Percentiles rank a stretch among this genome's conserved stretches.
Evolutionary conservation across 2,329 filamentous ascomycete species (phyloP).

Genomic region (Clathrospora elynae): DNA sequence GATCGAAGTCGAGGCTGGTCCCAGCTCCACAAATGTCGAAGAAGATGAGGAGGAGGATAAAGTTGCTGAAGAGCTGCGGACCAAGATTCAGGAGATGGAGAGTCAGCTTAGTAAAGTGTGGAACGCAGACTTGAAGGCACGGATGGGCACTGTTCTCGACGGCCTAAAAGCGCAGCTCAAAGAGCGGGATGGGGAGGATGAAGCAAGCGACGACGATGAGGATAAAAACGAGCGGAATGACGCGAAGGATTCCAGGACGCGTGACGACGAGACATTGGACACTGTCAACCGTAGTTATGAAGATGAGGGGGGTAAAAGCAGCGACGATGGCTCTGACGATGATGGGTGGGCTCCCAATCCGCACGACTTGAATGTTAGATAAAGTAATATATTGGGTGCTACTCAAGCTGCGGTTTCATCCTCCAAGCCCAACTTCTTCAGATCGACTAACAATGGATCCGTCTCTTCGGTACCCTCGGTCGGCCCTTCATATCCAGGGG

Average conservation of each 20-base stretch:
- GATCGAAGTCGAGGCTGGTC: slow-evolving; percentile 46
- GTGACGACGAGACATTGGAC: background rate
- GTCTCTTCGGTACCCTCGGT: slow-evolving; percentile 63
- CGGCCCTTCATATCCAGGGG: slow-evolving; percentile 72
- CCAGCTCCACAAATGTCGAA: slow-evolving; percentile 46
- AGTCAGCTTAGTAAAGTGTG: slow-evolving; percentile 40
- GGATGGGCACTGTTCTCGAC: slow-evolving; percentile 38
- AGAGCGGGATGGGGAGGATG: slow-evolving; percentile 19
- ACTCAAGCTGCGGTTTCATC: no score
- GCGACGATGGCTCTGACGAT: background rate
- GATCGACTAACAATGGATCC: slow-evolving; percentile 53
- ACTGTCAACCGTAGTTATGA: no score
- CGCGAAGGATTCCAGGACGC: background rate
- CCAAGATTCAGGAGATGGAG: slow-evolving; percentile 47
- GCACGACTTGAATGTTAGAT: no score
- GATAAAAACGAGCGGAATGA: slow-evolving; percentile 3
- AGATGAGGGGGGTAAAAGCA: no score
- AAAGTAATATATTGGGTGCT: no score
- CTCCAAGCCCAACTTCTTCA: slow-evolving; percentile 49
- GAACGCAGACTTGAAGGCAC: slow-evolving; percentile 43
- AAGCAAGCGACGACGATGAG: background rate
- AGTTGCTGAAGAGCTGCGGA: slow-evolving; percentile 36
- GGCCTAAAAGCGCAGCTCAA: slow-evolving; percentile 38
- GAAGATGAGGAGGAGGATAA: slow-evolving; percentile 29
- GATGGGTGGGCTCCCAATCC: no score